A percentile compares a stretch with the other conserved stretches of the same genome.
Evolutionary conservation across 768 basidiomycete species (phyloP).

Genomic region (Porphyrellus cyaneotinctus): DNA sequence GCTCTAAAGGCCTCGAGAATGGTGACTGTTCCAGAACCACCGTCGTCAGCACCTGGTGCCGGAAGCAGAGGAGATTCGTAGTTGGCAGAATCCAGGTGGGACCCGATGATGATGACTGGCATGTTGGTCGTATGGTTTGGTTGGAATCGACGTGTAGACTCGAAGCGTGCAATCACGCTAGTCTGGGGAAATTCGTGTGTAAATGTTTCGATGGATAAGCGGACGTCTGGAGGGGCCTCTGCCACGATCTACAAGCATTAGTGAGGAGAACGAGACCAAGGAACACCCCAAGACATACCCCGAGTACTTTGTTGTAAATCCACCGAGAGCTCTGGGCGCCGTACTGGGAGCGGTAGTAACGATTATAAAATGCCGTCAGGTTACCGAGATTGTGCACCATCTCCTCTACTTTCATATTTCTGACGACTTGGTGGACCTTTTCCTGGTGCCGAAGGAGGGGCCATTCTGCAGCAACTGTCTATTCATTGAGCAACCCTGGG

Average conservation of each 20-base stretch:
- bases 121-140: constrained; percentile 5
- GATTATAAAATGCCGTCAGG: constrained; percentile 32
- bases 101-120: constrained; percentile 37
- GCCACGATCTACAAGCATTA: constrained; percentile 12
- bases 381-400: constrained; percentile 32
- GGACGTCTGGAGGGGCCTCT: constrained; percentile 10
- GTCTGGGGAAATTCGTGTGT: constrained; percentile 18
- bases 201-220: constrained; percentile 21
- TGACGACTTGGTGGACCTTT: constrained; percentile 5
- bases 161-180: constrained; percentile 26
- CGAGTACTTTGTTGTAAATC: constrained; percentile 30
- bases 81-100: constrained; percentile 44
- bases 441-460: constrained; percentile 13
- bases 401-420: constrained; percentile 24
- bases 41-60: constrained; percentile 50
- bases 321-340: constrained; percentile 38
- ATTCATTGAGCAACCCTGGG: neutral
- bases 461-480: constrained; percentile 7
- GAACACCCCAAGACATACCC: neutral
- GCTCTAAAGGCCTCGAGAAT: constrained; percentile 75
- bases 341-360: constrained; percentile 22
- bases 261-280: neutral
- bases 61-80: constrained; percentile 37
- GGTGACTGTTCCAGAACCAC: constrained; percentile 67
- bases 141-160: constrained; percentile 5